Conservation (phyloP, 2,329 filamentous ascomycete species). For the Arthrocladium fulminans region DNA sequence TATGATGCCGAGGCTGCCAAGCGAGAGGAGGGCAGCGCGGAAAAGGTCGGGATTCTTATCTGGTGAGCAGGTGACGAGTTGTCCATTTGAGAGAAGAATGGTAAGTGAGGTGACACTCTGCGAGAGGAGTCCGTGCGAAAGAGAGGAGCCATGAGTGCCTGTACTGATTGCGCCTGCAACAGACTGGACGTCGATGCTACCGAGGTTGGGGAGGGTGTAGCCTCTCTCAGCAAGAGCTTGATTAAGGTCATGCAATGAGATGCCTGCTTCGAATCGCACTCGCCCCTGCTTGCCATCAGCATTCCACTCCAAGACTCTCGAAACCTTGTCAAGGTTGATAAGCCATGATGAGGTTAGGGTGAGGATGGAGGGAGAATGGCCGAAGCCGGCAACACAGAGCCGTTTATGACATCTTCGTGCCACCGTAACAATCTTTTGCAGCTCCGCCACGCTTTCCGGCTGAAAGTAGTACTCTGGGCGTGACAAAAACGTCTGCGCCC, state of each 20-base stretch:
- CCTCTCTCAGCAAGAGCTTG: slow-evolving; percentile 63
- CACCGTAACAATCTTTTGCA: slow-evolving; percentile 73
- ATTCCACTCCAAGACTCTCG: slow-evolving; percentile 51
- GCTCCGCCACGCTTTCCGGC: slow-evolving; percentile 67
- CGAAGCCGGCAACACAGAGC: slow-evolving; percentile 78
- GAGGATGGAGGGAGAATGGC: slow-evolving; percentile 82
- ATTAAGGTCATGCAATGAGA: slow-evolving; percentile 67
- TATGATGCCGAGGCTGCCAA: slow-evolving; percentile 85
- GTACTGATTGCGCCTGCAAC: slow-evolving; percentile 88
- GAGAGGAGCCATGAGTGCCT: slow-evolving; percentile 82
- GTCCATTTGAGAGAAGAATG: slow-evolving; percentile 74
- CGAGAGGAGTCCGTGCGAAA: slow-evolving; percentile 74
- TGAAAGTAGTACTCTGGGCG: slow-evolving; percentile 85
- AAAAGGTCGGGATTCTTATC: slow-evolving; percentile 69
- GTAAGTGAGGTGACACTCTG: slow-evolving; percentile 66
- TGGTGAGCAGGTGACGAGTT: slow-evolving; percentile 58
- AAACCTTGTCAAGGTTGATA: slow-evolving; percentile 81
- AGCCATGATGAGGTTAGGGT: slow-evolving; percentile 94
- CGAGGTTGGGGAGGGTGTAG: slow-evolving; percentile 81
- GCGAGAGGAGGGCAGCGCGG: slow-evolving; percentile 73
- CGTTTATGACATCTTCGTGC: slow-evolving; percentile 73
- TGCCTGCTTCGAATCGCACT: slow-evolving; percentile 78
- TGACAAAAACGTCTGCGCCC: slow-evolving; percentile 87
- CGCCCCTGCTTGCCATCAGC: slow-evolving; percentile 58
- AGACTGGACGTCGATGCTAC: slow-evolving; percentile 90